Base-by-base conservation (phyloP, 345 rosid species). In the Eucalyptus shirleyi region DNA sequence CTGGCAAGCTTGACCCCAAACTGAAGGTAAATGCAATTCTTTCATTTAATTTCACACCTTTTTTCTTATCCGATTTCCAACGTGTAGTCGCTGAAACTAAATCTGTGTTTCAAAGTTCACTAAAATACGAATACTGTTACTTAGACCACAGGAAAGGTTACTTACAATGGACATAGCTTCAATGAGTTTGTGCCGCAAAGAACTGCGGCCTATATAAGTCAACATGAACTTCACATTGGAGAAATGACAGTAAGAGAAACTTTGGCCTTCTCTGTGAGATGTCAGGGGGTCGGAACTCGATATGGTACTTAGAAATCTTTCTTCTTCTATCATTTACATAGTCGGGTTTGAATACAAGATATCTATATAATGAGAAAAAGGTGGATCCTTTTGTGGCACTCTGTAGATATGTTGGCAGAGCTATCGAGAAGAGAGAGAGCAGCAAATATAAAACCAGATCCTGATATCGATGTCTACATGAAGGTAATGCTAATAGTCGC, bases 241-340 rank as follows among this genome's bases (percentile, higher is more conserved):
- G 96, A 96, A 87, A 92, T 97, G 99, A 96, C 99, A 21, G 98
- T 97, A 4, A 93, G 97, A 88, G 99, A 97, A 91, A 97, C 99
- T 65, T 89, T 97, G 92, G 96, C 96, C 72, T 97, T 96, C 91
- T 95, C 99, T 4, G 99, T 96, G 16, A 93, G 96, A 90, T 96
- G 97, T 92, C 99, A 96, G 90, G 97, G 97, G 26, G 95, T 95
- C 26, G 99, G 99, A 89, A 14, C 86, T 9, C 96, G 91, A 30
- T 94, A 93, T 24, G 95, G 97, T 95, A 88, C 7, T 4, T 34
- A n/a, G 32, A 6, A 12, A 51, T 51, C 28, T 34, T 40, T 26
- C 24, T 77, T 77, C 85, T 21, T 11, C 24, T 21, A 77, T 40
- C 3, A 40, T 77, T 40, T 37, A 56, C 83, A 37, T 77, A 15